phyloP scores from a whole-genome alignment of 441 rosid species.

The Biscutella laevigata region DNA sequence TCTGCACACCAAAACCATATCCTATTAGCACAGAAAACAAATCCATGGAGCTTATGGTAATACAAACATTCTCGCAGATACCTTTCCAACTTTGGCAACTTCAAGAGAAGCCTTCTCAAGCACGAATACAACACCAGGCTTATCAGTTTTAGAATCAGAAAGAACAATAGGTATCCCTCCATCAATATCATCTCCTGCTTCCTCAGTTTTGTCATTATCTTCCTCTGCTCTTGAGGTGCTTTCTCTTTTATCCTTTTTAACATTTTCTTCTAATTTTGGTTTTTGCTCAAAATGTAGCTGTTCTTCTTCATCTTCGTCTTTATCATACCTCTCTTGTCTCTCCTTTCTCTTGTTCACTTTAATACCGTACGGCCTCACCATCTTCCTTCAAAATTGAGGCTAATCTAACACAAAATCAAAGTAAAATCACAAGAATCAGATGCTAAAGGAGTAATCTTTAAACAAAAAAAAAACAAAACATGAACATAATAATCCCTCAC shows the following conservation, averaged over 20 bases:
- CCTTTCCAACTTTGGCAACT: constrained; percentile 90
- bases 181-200: constrained; percentile 22
- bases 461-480: neutral
- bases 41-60: neutral
- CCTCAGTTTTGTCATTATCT: constrained; percentile 21
- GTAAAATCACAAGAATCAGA: neutral
- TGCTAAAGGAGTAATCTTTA: neutral
- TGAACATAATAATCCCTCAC: no score
- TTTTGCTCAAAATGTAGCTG: constrained; percentile 19
- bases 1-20: constrained; percentile 33
- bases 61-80: constrained; percentile 3
- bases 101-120: constrained; percentile 77
- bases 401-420: neutral
- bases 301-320: constrained; percentile 28
- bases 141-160: constrained; percentile 15
- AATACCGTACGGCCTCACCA: constrained; percentile 43
- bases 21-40: neutral
- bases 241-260: constrained; percentile 16
- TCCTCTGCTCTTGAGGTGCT: constrained; percentile 16
- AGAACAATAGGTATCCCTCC: constrained; percentile 43
- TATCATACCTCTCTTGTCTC: constrained; percentile 36
- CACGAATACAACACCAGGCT: constrained; percentile 46
- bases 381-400: constrained; percentile 8
- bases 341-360: constrained; percentile 42
- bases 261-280: constrained; percentile 11